Evolutionary conservation across 345 rosid species (phyloP).

Genomic region (Camelina neglecta): DNA sequence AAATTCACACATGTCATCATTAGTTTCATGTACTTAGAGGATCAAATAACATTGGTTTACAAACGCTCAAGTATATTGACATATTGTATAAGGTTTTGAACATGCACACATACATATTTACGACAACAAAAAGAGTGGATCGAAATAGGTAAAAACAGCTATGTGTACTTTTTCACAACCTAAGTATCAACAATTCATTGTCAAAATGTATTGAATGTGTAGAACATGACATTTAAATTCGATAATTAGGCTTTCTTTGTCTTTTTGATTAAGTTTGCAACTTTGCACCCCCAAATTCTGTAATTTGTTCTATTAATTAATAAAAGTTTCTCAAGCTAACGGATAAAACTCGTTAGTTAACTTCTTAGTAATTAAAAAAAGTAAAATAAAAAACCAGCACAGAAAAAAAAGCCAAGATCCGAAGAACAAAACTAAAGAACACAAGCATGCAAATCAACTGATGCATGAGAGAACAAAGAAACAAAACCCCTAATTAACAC

Average conservation of each 20-base stretch:
- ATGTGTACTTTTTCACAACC: neutral
- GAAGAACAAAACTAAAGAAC: slow-evolving; percentile 14
- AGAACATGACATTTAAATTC: neutral
- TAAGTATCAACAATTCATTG: neutral
- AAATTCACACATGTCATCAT: neutral
- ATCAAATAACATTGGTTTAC: neutral
- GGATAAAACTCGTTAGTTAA: neutral
- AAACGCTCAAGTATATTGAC: neutral
- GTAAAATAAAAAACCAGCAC: neutral
- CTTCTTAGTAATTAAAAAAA: neutral
- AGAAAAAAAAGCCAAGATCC: neutral
- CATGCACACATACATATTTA: too few species aligned
- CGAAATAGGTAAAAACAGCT: neutral
- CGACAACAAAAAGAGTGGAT: too few species aligned
- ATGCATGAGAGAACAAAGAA: slow-evolving; percentile 21
- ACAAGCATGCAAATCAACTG: slow-evolving; percentile 26
- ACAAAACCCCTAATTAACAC: slow-evolving; percentile 2
- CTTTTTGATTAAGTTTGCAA: neutral
- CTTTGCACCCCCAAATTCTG: neutral
- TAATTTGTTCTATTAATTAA: neutral
- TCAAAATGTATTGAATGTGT: neutral
- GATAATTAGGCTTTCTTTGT: neutral
- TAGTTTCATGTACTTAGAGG: neutral
- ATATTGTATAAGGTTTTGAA: too few species aligned
- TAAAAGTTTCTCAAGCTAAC: slow-evolving; percentile 4